These are phyloP conservation scores for Saxispiralis lemnorum DNA, from an alignment of 495 filamentous ascomycete genomes.

Conservation along the genomic window DNA sequence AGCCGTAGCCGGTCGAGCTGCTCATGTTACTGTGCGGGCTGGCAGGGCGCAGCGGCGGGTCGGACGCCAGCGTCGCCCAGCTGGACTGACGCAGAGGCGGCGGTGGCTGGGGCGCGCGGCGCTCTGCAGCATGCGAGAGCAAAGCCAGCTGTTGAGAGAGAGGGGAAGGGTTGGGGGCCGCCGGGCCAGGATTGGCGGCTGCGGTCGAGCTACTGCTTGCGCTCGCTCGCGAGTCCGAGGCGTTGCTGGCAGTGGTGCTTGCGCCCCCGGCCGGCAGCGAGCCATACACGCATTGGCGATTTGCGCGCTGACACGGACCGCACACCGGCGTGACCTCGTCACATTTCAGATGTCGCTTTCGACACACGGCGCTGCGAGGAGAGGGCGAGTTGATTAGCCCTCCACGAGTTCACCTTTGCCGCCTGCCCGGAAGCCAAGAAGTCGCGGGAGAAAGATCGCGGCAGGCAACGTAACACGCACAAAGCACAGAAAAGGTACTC, in stretches of 20 bases:
- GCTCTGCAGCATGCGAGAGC: neutral
- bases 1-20: slow-evolving; percentile 5
- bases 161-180: neutral
- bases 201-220: neutral
- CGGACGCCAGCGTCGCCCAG: neutral
- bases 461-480: neutral
- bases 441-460: too few species aligned
- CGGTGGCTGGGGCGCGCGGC: neutral
- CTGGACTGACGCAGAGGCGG: neutral
- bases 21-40: slow-evolving; percentile 13
- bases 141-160: neutral
- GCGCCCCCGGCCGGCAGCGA: neutral
- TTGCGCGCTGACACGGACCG: slow-evolving; percentile 6
- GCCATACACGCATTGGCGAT: slow-evolving; percentile 7
- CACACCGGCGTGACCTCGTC: slow-evolving; percentile 3
- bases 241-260: neutral
- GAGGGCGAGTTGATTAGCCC: neutral
- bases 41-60: neutral
- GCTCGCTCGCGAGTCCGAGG: neutral
- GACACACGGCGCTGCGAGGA: slow-evolving; percentile 6
- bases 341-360: slow-evolving; percentile 12
- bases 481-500: too few species aligned
- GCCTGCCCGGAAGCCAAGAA: neutral
- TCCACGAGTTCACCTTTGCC: neutral
- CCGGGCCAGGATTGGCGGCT: neutral